A percentile compares a stretch with the other conserved stretches of the same genome.
phyloP scores from a whole-genome alignment of 345 rosid species.

The Populus deltoides region DNA sequence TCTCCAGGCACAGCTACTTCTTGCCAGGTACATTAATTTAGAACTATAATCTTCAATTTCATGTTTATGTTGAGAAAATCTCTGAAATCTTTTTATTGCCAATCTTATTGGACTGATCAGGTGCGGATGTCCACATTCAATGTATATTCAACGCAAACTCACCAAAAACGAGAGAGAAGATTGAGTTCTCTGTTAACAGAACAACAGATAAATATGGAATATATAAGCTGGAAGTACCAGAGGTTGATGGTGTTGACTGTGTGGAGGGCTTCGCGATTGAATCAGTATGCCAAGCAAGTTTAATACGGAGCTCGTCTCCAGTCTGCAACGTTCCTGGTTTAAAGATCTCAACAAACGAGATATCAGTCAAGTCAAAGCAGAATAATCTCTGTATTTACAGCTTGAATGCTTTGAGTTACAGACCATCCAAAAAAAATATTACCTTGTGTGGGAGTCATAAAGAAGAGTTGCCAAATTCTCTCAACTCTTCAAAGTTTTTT shows the following conservation, averaged over 20 bases:
- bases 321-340: constrained; percentile 55
- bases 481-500: constrained; percentile 54
- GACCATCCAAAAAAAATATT: constrained; percentile 50
- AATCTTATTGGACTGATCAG: constrained; percentile 27
- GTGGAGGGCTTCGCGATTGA: constrained; percentile 59
- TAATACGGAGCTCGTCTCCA: constrained; percentile 42
- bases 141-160: constrained; percentile 74
- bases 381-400: constrained; percentile 80
- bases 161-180: constrained; percentile 62
- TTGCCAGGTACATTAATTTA: constrained; percentile 55
- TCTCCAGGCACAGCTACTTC: constrained; percentile 83
- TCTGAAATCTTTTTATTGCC: not conserved
- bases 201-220: constrained; percentile 64
- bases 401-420: constrained; percentile 66
- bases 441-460: constrained; percentile 47
- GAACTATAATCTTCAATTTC: not conserved
- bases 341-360: constrained; percentile 52
- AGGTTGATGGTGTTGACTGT: constrained; percentile 77
- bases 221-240: constrained; percentile 65
- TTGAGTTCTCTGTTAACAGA: constrained; percentile 68
- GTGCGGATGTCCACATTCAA: constrained; percentile 62
- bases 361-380: constrained; percentile 69
- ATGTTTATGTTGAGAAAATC: not conserved
- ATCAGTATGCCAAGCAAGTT: constrained; percentile 51
- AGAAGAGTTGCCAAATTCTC: constrained; percentile 22